Base-by-base conservation (phyloP, 148 eudicot genomes). In the Fagopyrum homotropicum region DNA sequence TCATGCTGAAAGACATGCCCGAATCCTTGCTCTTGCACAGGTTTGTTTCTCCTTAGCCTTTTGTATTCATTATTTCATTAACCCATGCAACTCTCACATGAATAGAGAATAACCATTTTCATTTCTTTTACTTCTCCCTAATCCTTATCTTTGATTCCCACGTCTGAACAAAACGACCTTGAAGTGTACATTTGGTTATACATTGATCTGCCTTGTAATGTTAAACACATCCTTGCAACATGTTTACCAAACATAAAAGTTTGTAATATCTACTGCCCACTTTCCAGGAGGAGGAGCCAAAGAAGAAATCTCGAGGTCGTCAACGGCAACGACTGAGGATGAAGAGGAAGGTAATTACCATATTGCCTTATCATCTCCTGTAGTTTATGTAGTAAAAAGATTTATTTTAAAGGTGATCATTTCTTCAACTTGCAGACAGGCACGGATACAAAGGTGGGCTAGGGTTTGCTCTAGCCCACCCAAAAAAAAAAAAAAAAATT, bases 1-100 rank as follows among this genome's bases (percentile, higher is more conserved):
- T 74, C 86, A 85, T 82, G 87, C 90, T 16, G 97, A 94, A 80
- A 82, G 89, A 79, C 88, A 86, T 80, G 93, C 91, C 64, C 79
- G 88, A 73, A 86, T 85, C 52, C 56, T 86, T 19, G 91, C 89
- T 68, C 77, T 84, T 78, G 84, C 86, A 69, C 87, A 86, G 93
- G 98, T 88, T 49, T 57, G 86, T 82, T 26, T 45, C 29, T 49
- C 4, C 16, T 17, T 40, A 6, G n/a, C 45, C 6, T 40, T 40
- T 40, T 69, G n/a, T 11, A 11, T 56, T 14, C 7, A 6, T 4
- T 43, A 44, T 61, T 29, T 51, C 19, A 48, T 14, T 2, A 56
- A 47, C n/a, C 4, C 29, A 1, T 35, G 1, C 3, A 44, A 46
- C 47, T 35, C 12, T 35, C 9, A 51, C 22, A 5, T 69, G 29